Conservation (phyloP, 768 basidiomycete species). For the Phaeotremella skinneri region DNA sequence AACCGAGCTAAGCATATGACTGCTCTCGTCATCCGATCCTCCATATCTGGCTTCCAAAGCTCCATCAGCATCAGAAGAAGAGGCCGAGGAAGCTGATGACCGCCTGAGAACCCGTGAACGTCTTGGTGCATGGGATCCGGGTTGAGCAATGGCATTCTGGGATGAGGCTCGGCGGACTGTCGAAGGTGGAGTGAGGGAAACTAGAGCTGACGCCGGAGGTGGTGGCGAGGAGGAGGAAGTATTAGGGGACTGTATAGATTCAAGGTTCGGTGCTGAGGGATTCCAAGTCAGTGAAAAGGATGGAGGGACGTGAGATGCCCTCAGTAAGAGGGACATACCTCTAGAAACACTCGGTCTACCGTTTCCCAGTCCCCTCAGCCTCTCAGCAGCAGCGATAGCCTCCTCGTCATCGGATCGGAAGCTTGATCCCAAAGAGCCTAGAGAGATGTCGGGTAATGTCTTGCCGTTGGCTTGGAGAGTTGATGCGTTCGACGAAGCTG, state of each 20-base stretch:
- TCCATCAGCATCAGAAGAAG: conserved; percentile 21
- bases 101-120: conserved; percentile 28
- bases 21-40: conserved; percentile 34
- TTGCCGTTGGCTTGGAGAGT: conserved; percentile 37
- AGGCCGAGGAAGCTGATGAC: conserved; percentile 23
- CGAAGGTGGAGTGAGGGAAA: conserved; percentile 34
- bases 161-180: conserved; percentile 41
- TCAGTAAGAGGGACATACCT: neutral
- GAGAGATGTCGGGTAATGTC: conserved; percentile 44
- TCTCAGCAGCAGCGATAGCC: conserved; percentile 7
- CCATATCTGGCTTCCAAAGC: conserved; percentile 28
- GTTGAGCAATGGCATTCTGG: conserved; percentile 20
- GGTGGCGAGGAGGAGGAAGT: conserved; percentile 29
- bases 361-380: neutral
- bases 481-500: conserved; percentile 27
- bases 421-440: conserved; percentile 42
- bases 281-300: neutral
- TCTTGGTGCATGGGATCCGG: conserved; percentile 33
- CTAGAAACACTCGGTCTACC: neutral
- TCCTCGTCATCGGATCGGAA: conserved; percentile 44
- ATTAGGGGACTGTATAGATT: conserved; percentile 25
- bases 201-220: conserved; percentile 24
- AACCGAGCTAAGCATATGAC: conserved; percentile 18
- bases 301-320: neutral
- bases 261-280: conserved; percentile 15